Conservation (phyloP, 208 protist genomes). For the Crithidia acanthocephali region DNA sequence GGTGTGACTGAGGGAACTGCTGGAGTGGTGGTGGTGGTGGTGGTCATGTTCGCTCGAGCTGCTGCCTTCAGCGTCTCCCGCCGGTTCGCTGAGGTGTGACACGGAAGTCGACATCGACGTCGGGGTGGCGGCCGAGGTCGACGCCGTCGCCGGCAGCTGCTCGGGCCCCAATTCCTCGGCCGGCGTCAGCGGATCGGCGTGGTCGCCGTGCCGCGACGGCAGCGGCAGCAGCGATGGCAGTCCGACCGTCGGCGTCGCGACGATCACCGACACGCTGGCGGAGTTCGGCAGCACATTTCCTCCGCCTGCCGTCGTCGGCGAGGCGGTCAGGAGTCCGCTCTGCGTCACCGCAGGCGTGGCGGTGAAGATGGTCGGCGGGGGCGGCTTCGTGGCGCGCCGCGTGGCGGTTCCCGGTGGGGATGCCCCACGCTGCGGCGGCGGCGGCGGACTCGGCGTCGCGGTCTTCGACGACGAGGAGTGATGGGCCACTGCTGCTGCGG, state of each 20-base stretch:
- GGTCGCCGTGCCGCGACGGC: not conserved
- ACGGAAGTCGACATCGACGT: not conserved
- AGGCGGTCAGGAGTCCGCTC: not conserved
- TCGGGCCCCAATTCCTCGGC: not conserved
- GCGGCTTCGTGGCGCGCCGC: not conserved
- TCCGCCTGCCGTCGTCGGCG: slow-evolving; percentile 7
- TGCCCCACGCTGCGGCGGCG: not conserved
- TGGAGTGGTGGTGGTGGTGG: not conserved
- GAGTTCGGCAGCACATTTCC: slow-evolving; percentile 1
- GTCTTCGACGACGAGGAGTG: not conserved
- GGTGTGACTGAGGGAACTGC: not conserved
- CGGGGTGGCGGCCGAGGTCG: not conserved
- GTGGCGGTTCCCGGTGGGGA: not conserved
- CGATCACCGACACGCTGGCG: slow-evolving; percentile 2
- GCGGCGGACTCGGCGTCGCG: not conserved
- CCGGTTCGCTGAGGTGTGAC: not conserved
- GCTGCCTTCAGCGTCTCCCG: not conserved
- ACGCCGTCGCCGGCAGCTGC: not conserved
- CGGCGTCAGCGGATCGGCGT: slow-evolving; percentile 2
- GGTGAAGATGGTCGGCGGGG: slow-evolving; percentile 1
- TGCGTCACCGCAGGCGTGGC: not conserved
- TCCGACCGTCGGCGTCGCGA: not conserved
- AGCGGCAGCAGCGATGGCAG: not conserved
- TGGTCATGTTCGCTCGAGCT: not conserved
- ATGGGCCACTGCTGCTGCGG: not conserved